Evolutionary conservation across 805 yeast species (phyloP).

Genomic region (Citeromyces nyonsensis): DNA sequence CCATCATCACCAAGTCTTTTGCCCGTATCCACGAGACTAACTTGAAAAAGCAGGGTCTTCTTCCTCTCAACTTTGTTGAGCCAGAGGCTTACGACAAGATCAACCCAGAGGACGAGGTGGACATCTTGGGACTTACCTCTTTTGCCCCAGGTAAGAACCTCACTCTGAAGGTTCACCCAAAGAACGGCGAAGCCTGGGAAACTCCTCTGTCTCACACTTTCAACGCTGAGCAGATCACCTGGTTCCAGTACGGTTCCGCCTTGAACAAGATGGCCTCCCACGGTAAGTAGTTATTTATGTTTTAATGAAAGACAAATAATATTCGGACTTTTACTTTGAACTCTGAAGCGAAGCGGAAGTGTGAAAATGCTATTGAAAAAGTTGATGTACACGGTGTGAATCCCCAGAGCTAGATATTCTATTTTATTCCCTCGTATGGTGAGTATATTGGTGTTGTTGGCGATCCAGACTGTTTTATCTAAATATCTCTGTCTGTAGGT

Average conservation of each 20-base stretch:
- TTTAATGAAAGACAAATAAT: neutral
- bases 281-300: constrained; percentile 6
- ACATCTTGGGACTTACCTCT: constrained; percentile 68
- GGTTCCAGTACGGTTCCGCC: constrained; percentile 99
- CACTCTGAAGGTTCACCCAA: constrained; percentile 58
- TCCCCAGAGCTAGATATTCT: too few species aligned
- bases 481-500: too few species aligned
- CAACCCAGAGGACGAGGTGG: constrained; percentile 80
- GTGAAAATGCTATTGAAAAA: too few species aligned
- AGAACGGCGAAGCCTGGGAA: constrained; percentile 71
- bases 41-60: constrained; percentile 98
- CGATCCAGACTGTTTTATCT: too few species aligned
- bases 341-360: too few species aligned
- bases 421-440: too few species aligned
- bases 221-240: constrained; percentile 92
- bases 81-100: constrained; percentile 89
- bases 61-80: constrained; percentile 88
- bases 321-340: too few species aligned
- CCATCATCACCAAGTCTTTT: constrained; percentile 93
- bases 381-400: too few species aligned
- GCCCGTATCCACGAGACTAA: constrained; percentile 99
- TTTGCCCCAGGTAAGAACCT: constrained; percentile 90
- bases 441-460: too few species aligned
- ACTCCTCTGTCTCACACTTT: constrained; percentile 91
- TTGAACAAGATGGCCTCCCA: constrained; percentile 64